Evolutionary conservation across 164 flowering plant species (phyloP).

Genomic region (Vitis amurensis): DNA sequence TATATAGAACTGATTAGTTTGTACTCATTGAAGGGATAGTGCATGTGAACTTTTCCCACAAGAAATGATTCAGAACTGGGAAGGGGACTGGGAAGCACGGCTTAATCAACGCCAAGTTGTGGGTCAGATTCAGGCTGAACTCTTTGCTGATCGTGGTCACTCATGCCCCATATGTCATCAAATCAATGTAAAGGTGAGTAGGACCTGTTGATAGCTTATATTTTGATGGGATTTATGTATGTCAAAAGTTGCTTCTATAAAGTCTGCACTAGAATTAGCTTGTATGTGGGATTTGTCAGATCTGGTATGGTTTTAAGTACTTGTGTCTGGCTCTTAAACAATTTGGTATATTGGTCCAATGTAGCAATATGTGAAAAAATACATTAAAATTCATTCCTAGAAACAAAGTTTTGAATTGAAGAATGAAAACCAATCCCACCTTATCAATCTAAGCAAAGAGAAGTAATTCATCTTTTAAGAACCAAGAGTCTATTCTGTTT

Average conservation of each 20-base stretch:
- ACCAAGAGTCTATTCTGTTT: no score
- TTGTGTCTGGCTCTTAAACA: no score
- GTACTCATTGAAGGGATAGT: slow-evolving; percentile 43
- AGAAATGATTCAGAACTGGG: slow-evolving; percentile 57
- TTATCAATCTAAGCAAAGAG: no score
- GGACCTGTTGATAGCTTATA: background rate
- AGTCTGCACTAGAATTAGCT: no score
- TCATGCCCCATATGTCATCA: slow-evolving; percentile 78
- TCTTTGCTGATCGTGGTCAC: slow-evolving; percentile 34
- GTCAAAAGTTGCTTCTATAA: no score
- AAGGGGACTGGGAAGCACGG: slow-evolving; percentile 17
- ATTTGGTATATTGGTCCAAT: no score
- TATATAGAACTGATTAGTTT: slow-evolving; percentile 7
- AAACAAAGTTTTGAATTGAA: no score
- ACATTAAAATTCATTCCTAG: no score
- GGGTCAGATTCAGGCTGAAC: slow-evolving; percentile 52
- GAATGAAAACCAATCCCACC: no score
- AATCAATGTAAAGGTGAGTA: slow-evolving; percentile 72
- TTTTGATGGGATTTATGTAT: background rate
- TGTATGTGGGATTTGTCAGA: background rate
- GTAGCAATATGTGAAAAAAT: no score
- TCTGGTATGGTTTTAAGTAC: background rate
- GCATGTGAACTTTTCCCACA: slow-evolving; percentile 64
- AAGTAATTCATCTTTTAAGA: no score
- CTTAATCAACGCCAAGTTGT: slow-evolving; percentile 52